Evolutionary conservation across 495 filamentous ascomycete species (phyloP).

Genomic region (Aspergillus homomorphus): DNA sequence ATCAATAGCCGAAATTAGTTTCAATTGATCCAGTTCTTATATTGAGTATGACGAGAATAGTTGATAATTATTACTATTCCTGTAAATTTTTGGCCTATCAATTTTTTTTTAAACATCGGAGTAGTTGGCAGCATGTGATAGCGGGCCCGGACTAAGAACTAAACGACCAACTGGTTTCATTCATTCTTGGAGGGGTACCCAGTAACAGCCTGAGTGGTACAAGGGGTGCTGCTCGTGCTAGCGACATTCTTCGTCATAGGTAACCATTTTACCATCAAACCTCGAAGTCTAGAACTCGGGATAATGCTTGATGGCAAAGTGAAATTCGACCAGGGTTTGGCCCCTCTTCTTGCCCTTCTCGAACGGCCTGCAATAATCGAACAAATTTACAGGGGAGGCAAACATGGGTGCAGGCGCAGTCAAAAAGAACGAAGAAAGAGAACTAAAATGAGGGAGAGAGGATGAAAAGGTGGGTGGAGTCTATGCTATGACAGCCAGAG

Average conservation of each 20-base stretch:
- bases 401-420: slow-evolving; percentile 6
- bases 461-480: background rate
- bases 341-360: slow-evolving; percentile 5
- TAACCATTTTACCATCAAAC: slow-evolving; percentile 1
- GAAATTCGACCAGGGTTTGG: no score
- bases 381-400: slow-evolving; percentile 14
- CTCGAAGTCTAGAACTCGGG: background rate
- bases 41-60: slow-evolving; percentile 3
- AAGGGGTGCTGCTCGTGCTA: background rate
- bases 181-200: background rate
- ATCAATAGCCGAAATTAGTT: slow-evolving; percentile 1
- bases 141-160: slow-evolving; percentile 12
- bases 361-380: slow-evolving; percentile 17
- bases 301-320: background rate
- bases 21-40: background rate
- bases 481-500: background rate
- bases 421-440: slow-evolving; percentile 3
- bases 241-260: slow-evolving; percentile 5
- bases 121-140: slow-evolving; percentile 23
- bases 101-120: background rate
- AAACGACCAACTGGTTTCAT: background rate
- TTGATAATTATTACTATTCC: background rate
- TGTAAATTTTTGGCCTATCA: background rate
- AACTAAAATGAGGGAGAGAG: background rate
- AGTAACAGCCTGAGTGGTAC: background rate